phyloP scores from a whole-genome alignment of 768 basidiomycete species.

The Coprinellus micaceus region DNA sequence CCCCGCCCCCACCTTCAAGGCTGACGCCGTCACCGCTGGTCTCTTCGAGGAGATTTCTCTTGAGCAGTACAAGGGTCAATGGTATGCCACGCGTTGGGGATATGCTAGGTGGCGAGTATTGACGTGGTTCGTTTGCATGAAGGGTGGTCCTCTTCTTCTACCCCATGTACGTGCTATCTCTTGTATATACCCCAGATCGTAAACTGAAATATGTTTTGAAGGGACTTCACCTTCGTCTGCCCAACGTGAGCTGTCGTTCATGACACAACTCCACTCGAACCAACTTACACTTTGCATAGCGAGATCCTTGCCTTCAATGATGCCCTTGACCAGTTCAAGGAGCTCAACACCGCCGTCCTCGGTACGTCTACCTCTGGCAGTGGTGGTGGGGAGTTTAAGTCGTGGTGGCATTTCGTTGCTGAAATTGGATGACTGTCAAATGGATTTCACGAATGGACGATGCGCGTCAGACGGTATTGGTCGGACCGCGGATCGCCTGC shows the following conservation, averaged over 20 bases:
- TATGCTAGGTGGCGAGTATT: slow-evolving; percentile 1
- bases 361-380: slow-evolving; percentile 58
- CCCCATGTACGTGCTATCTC: slow-evolving; percentile 66
- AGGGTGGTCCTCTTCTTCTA: slow-evolving; percentile 96
- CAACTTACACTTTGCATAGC: slow-evolving; percentile 19
- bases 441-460: too few relatives aligned
- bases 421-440: too few relatives aligned
- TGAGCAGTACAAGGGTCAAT: slow-evolving; percentile 73
- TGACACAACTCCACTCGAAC: neutral
- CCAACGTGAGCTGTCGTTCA: slow-evolving; percentile 55
- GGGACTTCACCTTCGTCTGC: slow-evolving; percentile 88
- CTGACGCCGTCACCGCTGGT: slow-evolving; percentile 71
- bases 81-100: slow-evolving; percentile 43
- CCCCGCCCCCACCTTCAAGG: slow-evolving; percentile 79
- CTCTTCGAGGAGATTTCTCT: slow-evolving; percentile 77
- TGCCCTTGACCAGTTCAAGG: slow-evolving; percentile 70
- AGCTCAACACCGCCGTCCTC: slow-evolving; percentile 70
- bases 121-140: slow-evolving; percentile 7
- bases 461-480: too few relatives aligned
- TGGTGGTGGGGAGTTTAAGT: too few relatives aligned
- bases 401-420: too few relatives aligned
- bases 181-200: neutral
- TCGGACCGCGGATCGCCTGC: too few relatives aligned
- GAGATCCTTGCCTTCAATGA: slow-evolving; percentile 96
- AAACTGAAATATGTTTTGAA: slow-evolving; percentile 22